Percentiles rank a stretch among this genome's conserved stretches.
Conservation (phyloP, 2,329 filamentous ascomycete species). For the Colletotrichum falcatum region DNA sequence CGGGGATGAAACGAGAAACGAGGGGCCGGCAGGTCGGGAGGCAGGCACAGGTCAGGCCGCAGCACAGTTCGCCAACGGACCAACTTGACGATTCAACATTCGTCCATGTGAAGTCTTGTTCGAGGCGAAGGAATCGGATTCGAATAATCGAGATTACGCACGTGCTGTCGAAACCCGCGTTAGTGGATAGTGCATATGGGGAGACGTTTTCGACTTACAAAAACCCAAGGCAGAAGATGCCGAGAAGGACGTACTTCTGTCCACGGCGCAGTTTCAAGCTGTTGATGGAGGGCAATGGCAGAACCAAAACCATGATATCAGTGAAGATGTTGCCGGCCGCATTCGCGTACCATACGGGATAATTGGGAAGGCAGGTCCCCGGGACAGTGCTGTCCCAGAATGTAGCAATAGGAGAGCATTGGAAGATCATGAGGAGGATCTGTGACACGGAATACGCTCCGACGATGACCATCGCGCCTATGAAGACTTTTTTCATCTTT, state of each 20-base stretch:
- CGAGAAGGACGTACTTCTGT: conserved; percentile 43
- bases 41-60: conserved; percentile 44
- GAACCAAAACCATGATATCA: conserved; percentile 40
- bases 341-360: conserved; percentile 45
- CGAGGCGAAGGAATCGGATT: conserved; percentile 42
- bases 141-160: conserved; percentile 45
- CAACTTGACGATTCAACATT: conserved; percentile 45
- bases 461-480: conserved; percentile 45
- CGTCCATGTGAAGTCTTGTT: conserved; percentile 43
- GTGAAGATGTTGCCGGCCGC: conserved; percentile 43
- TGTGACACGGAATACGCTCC: conserved; percentile 46
- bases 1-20: conserved; percentile 30
- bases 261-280: conserved; percentile 33
- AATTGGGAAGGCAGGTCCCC: conserved; percentile 44
- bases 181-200: neutral
- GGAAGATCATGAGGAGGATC: conserved; percentile 45
- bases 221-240: conserved; percentile 44
- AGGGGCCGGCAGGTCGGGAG: conserved; percentile 45
- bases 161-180: conserved; percentile 28
- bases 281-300: conserved; percentile 41
- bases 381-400: conserved; percentile 46
- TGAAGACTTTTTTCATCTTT: conserved; percentile 45
- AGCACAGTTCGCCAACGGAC: conserved; percentile 44
- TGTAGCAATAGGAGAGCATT: conserved; percentile 45
- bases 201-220: conserved; percentile 31